Conservation (phyloP, 2,329 filamentous ascomycete species). For the Rhinocladiella mackenziei region DNA sequence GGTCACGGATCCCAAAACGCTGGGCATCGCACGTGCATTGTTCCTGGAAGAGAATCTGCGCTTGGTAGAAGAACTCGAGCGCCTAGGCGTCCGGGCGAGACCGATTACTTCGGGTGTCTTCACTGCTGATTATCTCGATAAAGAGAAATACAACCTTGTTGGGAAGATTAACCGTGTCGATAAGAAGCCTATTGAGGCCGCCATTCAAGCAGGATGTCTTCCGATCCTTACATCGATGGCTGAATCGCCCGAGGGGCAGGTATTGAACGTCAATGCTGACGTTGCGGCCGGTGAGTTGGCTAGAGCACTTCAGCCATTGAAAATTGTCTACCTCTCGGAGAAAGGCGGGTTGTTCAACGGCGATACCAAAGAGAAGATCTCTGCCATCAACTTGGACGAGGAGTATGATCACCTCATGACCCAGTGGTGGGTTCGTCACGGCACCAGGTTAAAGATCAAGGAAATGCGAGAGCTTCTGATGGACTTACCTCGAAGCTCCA, state of each 20-base stretch:
- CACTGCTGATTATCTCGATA: conserved; percentile 88
- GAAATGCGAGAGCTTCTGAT: conserved; percentile 93
- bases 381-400: conserved; percentile 93
- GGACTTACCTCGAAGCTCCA: conserved; percentile 83
- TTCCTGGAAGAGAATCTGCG: conserved; percentile 96
- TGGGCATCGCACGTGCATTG: conserved; percentile 83
- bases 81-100: conserved; percentile 80
- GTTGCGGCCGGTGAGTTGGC: conserved; percentile 93
- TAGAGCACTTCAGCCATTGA: conserved; percentile 81
- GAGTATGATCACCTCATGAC: conserved; percentile 91
- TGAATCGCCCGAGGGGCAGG: conserved; percentile 82
- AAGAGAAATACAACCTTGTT: conserved; percentile 92
- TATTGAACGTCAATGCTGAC: conserved; percentile 96
- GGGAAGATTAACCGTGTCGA: conserved; percentile 94
- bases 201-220: conserved; percentile 84
- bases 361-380: conserved; percentile 91
- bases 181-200: conserved; percentile 82
- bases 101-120: conserved; percentile 89
- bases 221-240: conserved; percentile 96
- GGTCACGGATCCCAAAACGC: conserved; percentile 90
- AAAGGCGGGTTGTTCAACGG: conserved; percentile 95
- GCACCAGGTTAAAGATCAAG: conserved; percentile 92
- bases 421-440: conserved; percentile 91
- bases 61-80: conserved; percentile 82
- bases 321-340: conserved; percentile 98